These are phyloP conservation scores for Gynostemma pentaphyllum DNA, from an alignment of 306 rosid genomes.

Conservation along the genomic window DNA sequence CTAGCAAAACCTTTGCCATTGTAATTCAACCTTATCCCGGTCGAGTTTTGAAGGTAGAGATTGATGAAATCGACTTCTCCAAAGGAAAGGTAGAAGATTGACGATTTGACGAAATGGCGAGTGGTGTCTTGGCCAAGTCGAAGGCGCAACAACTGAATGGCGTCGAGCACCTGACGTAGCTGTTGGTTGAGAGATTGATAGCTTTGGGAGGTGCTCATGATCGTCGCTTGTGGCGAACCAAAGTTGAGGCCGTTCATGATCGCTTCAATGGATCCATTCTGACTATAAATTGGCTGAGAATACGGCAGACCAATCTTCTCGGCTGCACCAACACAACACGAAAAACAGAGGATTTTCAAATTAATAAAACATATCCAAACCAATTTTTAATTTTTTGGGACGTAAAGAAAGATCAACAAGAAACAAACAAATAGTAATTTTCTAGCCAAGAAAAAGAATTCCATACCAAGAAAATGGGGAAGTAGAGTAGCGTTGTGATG, in stretches of 20 bases:
- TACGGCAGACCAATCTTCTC: constrained; percentile 50
- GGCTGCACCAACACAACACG: constrained; percentile 23
- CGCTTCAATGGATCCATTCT: constrained; percentile 53
- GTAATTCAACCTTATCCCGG: constrained; percentile 13
- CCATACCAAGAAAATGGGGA: constrained; percentile 86
- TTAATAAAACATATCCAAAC: too few species aligned
- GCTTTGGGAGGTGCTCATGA: constrained; percentile 47
- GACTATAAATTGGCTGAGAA: constrained; percentile 41
- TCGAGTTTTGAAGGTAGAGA: constrained; percentile 31
- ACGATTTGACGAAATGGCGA: constrained; percentile 43
- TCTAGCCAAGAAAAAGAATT: constrained; percentile 18
- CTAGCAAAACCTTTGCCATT: constrained; percentile 26
- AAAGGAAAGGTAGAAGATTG: constrained; percentile 60
- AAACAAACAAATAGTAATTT: too few species aligned
- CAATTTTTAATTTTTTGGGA: too few species aligned
- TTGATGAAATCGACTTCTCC: constrained; percentile 70
- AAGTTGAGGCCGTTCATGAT: constrained; percentile 53
- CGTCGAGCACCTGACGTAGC: constrained; percentile 65
- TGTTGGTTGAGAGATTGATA: constrained; percentile 81
- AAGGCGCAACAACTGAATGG: constrained; percentile 54
- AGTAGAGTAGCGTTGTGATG: constrained; percentile 44
- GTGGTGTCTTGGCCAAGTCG: constrained; percentile 28
- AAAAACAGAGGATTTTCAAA: too few species aligned
- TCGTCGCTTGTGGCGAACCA: constrained; percentile 75
- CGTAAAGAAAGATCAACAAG: too few species aligned